These are phyloP conservation scores for Carex parvula DNA, from an alignment of 176 grass and related monocot genomes.

Conservation along the genomic window DNA sequence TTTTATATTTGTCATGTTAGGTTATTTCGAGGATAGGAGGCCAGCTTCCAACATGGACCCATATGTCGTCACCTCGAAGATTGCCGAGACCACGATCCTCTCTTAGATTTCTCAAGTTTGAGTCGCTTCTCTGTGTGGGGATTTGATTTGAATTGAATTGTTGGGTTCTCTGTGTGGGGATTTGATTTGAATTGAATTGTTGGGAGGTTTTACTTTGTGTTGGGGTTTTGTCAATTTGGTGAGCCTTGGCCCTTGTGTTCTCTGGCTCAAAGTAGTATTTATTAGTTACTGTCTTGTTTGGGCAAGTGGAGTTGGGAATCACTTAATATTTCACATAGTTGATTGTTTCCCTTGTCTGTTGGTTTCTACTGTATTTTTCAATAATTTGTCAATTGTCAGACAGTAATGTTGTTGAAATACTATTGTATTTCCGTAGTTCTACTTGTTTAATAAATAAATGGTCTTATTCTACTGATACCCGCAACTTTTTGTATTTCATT, in stretches of 20 bases:
- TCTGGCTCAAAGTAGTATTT: background rate
- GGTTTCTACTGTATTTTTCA: slow-evolving; percentile 30
- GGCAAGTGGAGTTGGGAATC: slow-evolving; percentile 23
- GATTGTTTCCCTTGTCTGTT: slow-evolving; percentile 35
- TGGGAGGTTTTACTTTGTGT: slow-evolving; percentile 4
- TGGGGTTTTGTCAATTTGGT: slow-evolving; percentile 2
- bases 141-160: background rate
- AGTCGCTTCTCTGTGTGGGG: background rate
- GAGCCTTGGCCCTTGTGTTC: background rate
- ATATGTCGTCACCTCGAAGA: slow-evolving; percentile 84
- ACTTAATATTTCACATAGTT: slow-evolving; percentile 21
- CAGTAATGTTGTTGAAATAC: slow-evolving; percentile 33
- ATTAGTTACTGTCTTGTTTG: slow-evolving; percentile 19
- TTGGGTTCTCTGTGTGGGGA: no score
- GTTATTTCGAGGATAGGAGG: slow-evolving; percentile 97
- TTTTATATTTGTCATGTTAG: slow-evolving; percentile 17
- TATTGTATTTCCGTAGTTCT: background rate
- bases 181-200: background rate
- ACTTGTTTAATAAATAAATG: background rate
- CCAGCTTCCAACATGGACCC: slow-evolving; percentile 99
- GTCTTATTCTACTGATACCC: background rate
- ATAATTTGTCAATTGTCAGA: slow-evolving; percentile 40
- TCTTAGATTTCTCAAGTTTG: slow-evolving; percentile 38
- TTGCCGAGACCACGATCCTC: slow-evolving; percentile 87
- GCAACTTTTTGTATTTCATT: background rate